Evolutionary conservation across 2,329 filamentous ascomycete species (phyloP).

Genomic region (Sphaceloma murrayae): DNA sequence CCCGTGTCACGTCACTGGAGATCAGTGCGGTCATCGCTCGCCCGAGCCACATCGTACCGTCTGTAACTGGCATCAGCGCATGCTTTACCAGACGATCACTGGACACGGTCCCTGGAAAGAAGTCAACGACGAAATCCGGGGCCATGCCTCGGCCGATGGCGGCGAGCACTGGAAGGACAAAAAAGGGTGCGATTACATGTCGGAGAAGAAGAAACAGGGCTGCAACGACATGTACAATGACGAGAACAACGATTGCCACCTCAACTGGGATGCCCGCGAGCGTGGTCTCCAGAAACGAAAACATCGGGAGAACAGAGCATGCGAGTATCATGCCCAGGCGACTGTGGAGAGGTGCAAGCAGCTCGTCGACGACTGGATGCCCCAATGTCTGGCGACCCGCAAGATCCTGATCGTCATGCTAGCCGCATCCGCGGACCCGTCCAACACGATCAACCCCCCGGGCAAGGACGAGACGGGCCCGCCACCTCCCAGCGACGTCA

Average conservation of each 20-base stretch:
- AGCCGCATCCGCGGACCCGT: slow-evolving; percentile 6
- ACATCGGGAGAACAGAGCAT: neutral
- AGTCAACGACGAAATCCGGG: slow-evolving; percentile 1
- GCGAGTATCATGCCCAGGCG: neutral
- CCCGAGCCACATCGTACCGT: neutral
- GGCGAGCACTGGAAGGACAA: neutral
- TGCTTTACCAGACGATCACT: slow-evolving; percentile 2
- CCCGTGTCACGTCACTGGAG: neutral
- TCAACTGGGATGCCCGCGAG: neutral
- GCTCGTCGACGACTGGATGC: neutral
- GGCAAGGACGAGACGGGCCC: neutral
- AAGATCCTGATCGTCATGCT: slow-evolving; percentile 5
- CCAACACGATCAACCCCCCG: neutral
- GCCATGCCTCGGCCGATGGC: neutral
- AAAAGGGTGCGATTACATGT: neutral
- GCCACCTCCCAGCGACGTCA: neutral
- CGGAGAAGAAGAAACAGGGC: slow-evolving; percentile 3
- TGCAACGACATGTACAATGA: neutral
- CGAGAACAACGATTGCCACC: neutral
- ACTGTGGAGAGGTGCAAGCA: slow-evolving; percentile 4
- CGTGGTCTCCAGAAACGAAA: neutral
- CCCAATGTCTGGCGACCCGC: neutral
- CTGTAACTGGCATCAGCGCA: slow-evolving; percentile 3
- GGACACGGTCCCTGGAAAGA: slow-evolving; percentile 3
- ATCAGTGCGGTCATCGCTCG: neutral